phyloP scores from a whole-genome alignment of 2,329 filamentous ascomycete genomes.

The Xylaria sp. region DNA sequence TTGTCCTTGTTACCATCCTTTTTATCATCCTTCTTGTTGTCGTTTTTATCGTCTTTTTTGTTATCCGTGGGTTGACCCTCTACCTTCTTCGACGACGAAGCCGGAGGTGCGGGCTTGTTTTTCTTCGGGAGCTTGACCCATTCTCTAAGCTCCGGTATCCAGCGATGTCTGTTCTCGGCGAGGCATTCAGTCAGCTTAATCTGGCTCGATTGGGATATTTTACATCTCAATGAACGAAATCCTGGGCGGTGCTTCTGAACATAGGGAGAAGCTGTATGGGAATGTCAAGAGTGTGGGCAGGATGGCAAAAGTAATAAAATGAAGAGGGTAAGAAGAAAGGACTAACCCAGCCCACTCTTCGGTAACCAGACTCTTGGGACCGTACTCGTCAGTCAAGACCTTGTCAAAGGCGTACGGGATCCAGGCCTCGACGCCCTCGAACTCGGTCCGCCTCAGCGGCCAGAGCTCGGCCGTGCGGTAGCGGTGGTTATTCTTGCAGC shows the following conservation, averaged over 20 bases:
- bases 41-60: slow-evolving; percentile 24
- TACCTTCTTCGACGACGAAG: slow-evolving; percentile 25
- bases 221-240: background rate
- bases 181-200: slow-evolving; percentile 4
- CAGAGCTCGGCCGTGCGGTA: slow-evolving; percentile 79
- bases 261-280: background rate
- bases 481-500: slow-evolving; percentile 82
- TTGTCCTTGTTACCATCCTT: slow-evolving; percentile 26
- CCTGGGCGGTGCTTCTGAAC: background rate
- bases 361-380: slow-evolving; percentile 66
- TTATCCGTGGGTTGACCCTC: slow-evolving; percentile 18
- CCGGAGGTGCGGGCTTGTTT: slow-evolving; percentile 23
- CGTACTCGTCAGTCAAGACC: slow-evolving; percentile 74
- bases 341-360: slow-evolving; percentile 73
- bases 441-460: slow-evolving; percentile 77
- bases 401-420: slow-evolving; percentile 77
- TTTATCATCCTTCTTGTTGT: slow-evolving; percentile 29
- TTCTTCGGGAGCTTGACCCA: slow-evolving; percentile 63
- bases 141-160: slow-evolving; percentile 67
- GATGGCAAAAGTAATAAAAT: background rate
- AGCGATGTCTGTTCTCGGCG: slow-evolving; percentile 63
- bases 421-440: slow-evolving; percentile 76
- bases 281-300: background rate
- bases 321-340: slow-evolving; percentile 18
- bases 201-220: background rate